Conservation (phyloP, 148 eudicot species). For the Silene latifolia region DNA sequence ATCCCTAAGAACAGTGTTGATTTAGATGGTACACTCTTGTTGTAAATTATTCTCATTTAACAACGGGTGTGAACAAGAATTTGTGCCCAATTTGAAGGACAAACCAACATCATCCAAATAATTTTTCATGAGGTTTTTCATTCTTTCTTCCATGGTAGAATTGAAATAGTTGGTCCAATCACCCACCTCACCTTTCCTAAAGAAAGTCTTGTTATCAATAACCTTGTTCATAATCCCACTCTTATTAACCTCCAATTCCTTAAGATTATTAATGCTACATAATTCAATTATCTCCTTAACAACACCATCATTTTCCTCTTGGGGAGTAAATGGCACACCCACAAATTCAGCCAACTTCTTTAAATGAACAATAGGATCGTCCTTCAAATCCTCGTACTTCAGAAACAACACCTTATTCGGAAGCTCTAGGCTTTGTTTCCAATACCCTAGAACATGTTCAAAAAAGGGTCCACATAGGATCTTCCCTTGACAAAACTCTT, state of each 20-base stretch:
- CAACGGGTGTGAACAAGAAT: too few relatives aligned
- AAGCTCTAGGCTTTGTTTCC: slow-evolving; percentile 21
- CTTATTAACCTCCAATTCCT: slow-evolving; percentile 29
- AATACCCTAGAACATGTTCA: slow-evolving; percentile 23
- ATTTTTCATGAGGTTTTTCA: slow-evolving; percentile 10
- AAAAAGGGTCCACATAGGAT: slow-evolving; percentile 23
- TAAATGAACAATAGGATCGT: neutral
- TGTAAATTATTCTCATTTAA: too few relatives aligned
- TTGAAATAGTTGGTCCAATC: slow-evolving; percentile 9
- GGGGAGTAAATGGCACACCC: slow-evolving; percentile 18
- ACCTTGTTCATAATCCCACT: slow-evolving; percentile 13
- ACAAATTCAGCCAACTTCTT: slow-evolving; percentile 24
- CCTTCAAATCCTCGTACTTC: slow-evolving; percentile 29
- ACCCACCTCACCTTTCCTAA: slow-evolving; percentile 26
- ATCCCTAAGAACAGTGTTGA: too few relatives aligned
- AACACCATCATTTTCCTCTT: slow-evolving; percentile 16
- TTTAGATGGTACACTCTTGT: too few relatives aligned
- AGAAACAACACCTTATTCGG: slow-evolving; percentile 17
- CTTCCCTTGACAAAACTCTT: slow-evolving; percentile 23
- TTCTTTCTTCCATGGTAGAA: neutral
- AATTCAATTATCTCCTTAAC: slow-evolving; percentile 13
- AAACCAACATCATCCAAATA: slow-evolving; percentile 8
- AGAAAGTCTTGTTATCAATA: slow-evolving; percentile 10
- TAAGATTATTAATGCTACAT: slow-evolving; percentile 22
- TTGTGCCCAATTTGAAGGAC: neutral